Conservation (phyloP, 768 basidiomycete species). For the Asterophora parasitica region DNA sequence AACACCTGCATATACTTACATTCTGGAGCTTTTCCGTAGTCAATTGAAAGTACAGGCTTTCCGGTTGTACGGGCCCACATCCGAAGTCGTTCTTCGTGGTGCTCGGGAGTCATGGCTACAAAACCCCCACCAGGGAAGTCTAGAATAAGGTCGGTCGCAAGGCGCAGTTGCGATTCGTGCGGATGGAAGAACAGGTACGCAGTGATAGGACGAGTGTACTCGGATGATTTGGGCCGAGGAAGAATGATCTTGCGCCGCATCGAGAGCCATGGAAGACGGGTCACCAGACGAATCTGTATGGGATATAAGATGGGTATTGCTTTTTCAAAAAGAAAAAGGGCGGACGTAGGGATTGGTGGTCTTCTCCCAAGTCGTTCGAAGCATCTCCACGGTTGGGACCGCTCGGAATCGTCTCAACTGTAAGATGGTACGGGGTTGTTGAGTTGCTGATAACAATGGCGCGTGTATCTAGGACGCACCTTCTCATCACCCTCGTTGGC, state of each 20-base stretch:
- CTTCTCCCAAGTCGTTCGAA: conserved; percentile 96
- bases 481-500: conserved; percentile 95
- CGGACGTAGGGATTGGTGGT: conserved; percentile 87
- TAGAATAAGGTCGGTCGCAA: conserved; percentile 75
- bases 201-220: conserved; percentile 78
- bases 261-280: conserved; percentile 54
- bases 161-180: conserved; percentile 55
- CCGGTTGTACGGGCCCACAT: conserved; percentile 80
- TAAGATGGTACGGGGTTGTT: neutral
- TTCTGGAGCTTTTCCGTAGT: conserved; percentile 97
- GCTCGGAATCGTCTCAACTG: conserved; percentile 91
- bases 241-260: conserved; percentile 76
- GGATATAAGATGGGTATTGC: conserved; percentile 1
- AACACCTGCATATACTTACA: conserved; percentile 44
- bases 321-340: conserved; percentile 5
- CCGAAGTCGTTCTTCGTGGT: conserved; percentile 91
- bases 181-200: conserved; percentile 80
- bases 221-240: conserved; percentile 71
- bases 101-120: conserved; percentile 92
- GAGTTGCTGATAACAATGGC: neutral
- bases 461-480: conserved; percentile 36
- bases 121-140: conserved; percentile 98
- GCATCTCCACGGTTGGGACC: conserved; percentile 93
- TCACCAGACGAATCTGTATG: conserved; percentile 57
- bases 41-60: conserved; percentile 77